Base-by-base conservation (phyloP, 129 eudicot species). In the Saposhnikovia divaricata region DNA sequence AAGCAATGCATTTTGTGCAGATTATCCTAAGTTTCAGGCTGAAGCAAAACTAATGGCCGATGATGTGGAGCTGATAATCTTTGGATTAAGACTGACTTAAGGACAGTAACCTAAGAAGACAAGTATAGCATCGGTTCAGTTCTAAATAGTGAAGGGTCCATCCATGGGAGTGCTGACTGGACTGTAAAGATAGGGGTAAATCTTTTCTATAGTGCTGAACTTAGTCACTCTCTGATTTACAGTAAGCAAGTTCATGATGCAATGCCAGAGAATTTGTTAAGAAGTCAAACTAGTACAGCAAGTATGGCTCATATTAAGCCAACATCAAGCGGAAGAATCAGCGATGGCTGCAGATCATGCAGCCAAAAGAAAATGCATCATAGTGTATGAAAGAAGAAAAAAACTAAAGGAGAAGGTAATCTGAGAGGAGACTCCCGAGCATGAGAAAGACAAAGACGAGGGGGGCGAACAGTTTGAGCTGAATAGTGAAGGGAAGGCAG, bases 171-270 rank as follows among this genome's bases (percentile, higher is more conserved):
- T 71, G 88, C 90, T 7, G 98, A 94, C 78, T 94, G 98, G 98
- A 90, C 97, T 19, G 97, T 91, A 15, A 15, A 90, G 78, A 72
- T 94, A 59, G 97, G 93, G 59, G 84, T 91, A 72, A 91, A 94
- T 83, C 97, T 94, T 81, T 94, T 79, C 76, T 92, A 92, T 86
- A 92, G 93, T 87, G 96, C 98, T 69, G 90, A 84, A 38, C 97
- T 94, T 34, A 34, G 37, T 34, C 37, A 34, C 37, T 34, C 37
- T 34, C 37, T 2, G 37, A 34, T 34, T 34, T 34, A 34, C 37
- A 34, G 37, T 34, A 34, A 34, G 37, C 37, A 34, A 34, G 37
- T 34, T 0, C 37, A 76, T 71, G 70, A 68, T 55, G 75, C 81
- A 75, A 93, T 83, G 83, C 72, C 51, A 5, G 89, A 80, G 76